Conservation (phyloP, 306 rosid genomes). For the Hylodesmum podocarpum region DNA sequence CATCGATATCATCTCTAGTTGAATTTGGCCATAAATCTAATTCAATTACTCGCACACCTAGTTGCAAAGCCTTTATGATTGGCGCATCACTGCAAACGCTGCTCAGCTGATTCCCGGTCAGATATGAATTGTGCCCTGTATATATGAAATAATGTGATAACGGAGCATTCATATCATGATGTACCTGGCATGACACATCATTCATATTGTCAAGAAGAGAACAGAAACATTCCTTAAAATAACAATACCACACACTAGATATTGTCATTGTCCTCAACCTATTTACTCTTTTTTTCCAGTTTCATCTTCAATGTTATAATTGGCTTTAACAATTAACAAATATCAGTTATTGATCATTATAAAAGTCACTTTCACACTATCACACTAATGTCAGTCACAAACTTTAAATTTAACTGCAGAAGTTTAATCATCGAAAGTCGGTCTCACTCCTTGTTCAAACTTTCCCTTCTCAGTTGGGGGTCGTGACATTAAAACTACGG, state of each 20-base stretch:
- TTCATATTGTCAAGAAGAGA: constrained; percentile 33
- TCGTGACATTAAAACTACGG: background rate
- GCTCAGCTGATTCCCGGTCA: constrained; percentile 95
- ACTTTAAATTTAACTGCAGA: constrained; percentile 3
- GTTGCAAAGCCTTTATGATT: constrained; percentile 66
- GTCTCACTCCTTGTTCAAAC: background rate
- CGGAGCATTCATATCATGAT: constrained; percentile 91
- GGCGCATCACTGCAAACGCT: constrained; percentile 88
- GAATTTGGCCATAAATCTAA: constrained; percentile 95
- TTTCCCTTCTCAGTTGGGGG: background rate
- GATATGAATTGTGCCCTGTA: constrained; percentile 97
- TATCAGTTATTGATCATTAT: background rate
- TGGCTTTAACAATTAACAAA: background rate
- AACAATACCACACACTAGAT: background rate
- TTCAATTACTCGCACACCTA: constrained; percentile 81
- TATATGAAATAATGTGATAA: constrained; percentile 94
- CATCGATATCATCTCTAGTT: constrained; percentile 61
- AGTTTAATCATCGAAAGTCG: background rate
- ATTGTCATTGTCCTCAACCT: background rate
- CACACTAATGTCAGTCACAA: constrained; percentile 7
- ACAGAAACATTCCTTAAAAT: background rate
- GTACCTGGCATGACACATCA: constrained; percentile 61
- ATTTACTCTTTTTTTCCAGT: background rate
- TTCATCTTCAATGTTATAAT: background rate
- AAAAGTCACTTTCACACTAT: no score